Base-by-base conservation (phyloP, 768 basidiomycete genomes). In the Fomitopsis pulvina region DNA sequence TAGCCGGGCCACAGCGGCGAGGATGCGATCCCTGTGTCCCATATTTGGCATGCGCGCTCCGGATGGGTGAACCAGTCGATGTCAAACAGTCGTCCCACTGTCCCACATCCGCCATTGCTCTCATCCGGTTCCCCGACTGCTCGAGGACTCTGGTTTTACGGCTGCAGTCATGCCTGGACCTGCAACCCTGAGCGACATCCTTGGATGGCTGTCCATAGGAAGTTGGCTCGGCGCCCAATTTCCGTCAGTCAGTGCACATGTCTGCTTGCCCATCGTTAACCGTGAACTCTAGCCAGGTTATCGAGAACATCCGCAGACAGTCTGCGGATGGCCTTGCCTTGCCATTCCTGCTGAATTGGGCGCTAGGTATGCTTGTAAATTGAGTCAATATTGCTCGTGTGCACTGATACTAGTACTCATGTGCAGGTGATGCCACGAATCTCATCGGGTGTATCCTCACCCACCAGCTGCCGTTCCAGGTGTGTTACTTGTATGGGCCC, bases 391-490 rank as follows among this genome's bases (percentile, higher is more conserved):
- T 21, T 45, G 4, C 9, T 27, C 26, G 43, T 30, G 43, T 16
- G 8, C 25, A n/a, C n/a, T n/a, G 25, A 29, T 22, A 22, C 16
- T 37, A 5, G 22, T 20, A 9, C 1, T 29, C 41, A 24, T 27
- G n/a, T 12, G 24, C 63, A 88, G 95, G 95, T 43, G 96, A 99
- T 68, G 71, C 87, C 21, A 92, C 93, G 18, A 98, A 98, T 66
- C 76, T 98, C 26, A 66, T 98, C 51, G 94, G 92, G 9, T 93
- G 92, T 63, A 69, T 97, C 52, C 72, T 99, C 48, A 98, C 96
- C 2, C 78, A 86, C 59, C 96, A 98, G 63, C 76, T 96, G 14
- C 92, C 92, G 20, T 98, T 99, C 66, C 95, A 98, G 70, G 92
- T 91, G 65, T 58, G 78, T 61, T 6, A 18, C 14, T 0, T 11